Evolutionary conservation across 2,329 filamentous ascomycete genomes (phyloP).

Genomic region (Xylaria sp.): DNA sequence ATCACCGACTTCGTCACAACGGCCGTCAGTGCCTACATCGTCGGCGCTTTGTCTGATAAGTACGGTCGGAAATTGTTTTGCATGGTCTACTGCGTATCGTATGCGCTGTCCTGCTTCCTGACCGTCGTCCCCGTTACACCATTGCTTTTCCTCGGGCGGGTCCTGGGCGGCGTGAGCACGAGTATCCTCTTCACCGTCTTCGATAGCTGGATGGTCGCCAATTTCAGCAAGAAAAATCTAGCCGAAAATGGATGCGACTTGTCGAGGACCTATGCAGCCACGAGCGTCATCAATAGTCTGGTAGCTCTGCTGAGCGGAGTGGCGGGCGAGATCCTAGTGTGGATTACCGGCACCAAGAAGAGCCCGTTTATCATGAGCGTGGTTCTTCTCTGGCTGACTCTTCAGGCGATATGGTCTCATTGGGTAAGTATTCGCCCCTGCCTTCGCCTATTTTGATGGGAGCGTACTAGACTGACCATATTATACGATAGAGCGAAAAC

Average conservation of each 20-base stretch:
- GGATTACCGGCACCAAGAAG: slow-evolving; percentile 58
- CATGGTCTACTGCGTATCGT: slow-evolving; percentile 64
- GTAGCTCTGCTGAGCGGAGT: slow-evolving; percentile 66
- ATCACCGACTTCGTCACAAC: slow-evolving; percentile 61
- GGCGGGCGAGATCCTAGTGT: slow-evolving; percentile 63
- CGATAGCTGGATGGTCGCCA: slow-evolving; percentile 70
- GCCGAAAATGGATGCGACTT: slow-evolving; percentile 51
- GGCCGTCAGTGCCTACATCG: slow-evolving; percentile 57
- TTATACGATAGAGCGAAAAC: slow-evolving; percentile 43
- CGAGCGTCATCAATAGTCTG: slow-evolving; percentile 64
- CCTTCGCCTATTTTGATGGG: background rate
- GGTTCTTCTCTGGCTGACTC: slow-evolving; percentile 55
- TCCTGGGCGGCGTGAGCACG: slow-evolving; percentile 65
- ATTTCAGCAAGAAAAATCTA: slow-evolving; percentile 61
- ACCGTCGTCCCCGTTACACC: slow-evolving; percentile 47
- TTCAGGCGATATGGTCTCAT: slow-evolving; percentile 57
- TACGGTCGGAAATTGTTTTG: slow-evolving; percentile 63
- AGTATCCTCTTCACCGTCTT: slow-evolving; percentile 69
- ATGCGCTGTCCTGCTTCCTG: slow-evolving; percentile 49
- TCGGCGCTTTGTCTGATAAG: slow-evolving; percentile 55
- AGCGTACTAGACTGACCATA: slow-evolving; percentile 22
- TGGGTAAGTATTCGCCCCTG: slow-evolving; percentile 57
- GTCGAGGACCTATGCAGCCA: slow-evolving; percentile 61
- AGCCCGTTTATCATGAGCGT: slow-evolving; percentile 64
- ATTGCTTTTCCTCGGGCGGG: slow-evolving; percentile 64